These are phyloP conservation scores for Fusarium annulatum DNA, from an alignment of 2,329 filamentous ascomycete species.

Conservation along the genomic window DNA sequence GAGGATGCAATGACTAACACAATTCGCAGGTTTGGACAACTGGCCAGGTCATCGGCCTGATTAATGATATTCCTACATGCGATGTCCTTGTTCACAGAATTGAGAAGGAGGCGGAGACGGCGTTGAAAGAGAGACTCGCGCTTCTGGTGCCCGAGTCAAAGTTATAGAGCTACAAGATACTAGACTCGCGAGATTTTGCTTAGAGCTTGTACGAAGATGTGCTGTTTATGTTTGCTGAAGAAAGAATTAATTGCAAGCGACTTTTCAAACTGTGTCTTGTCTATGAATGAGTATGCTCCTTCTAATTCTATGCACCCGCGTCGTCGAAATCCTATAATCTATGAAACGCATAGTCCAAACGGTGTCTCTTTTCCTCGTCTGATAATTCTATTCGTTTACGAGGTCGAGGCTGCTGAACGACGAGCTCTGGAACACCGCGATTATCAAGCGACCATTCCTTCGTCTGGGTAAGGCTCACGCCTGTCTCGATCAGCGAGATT, in stretches of 20 bases:
- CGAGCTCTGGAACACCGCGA: conserved; percentile 42
- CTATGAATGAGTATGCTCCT: conserved; percentile 6
- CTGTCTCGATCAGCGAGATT: conserved; percentile 48
- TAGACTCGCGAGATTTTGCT: conserved; percentile 11
- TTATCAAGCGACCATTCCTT: conserved; percentile 35
- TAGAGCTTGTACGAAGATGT: conserved; percentile 14
- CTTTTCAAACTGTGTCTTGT: not conserved
- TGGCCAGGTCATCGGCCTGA: conserved; percentile 91
- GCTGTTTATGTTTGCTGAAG: not conserved
- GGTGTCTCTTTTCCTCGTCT: conserved; percentile 29
- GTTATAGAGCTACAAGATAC: conserved; percentile 55
- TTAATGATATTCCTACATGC: conserved; percentile 85
- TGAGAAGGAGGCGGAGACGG: conserved; percentile 78
- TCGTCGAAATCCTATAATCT: conserved; percentile 26
- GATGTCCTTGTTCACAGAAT: conserved; percentile 76
- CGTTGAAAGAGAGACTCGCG: conserved; percentile 68
- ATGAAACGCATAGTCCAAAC: conserved; percentile 41
- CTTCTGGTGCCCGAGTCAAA: conserved; percentile 69
- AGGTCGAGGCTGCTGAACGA: conserved; percentile 30
- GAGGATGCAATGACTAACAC: conserved; percentile 17
- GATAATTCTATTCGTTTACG: not conserved
- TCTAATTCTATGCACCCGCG: not conserved
- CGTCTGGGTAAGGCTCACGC: conserved; percentile 43
- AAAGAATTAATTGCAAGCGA: conserved; percentile 14
- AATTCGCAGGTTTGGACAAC: conserved; percentile 86